Percentiles rank a stretch among this genome's conserved stretches.
These are phyloP conservation scores for Pythium scleroteichum DNA, from an alignment of 352 stramenopile species.

Conservation along the genomic window DNA sequence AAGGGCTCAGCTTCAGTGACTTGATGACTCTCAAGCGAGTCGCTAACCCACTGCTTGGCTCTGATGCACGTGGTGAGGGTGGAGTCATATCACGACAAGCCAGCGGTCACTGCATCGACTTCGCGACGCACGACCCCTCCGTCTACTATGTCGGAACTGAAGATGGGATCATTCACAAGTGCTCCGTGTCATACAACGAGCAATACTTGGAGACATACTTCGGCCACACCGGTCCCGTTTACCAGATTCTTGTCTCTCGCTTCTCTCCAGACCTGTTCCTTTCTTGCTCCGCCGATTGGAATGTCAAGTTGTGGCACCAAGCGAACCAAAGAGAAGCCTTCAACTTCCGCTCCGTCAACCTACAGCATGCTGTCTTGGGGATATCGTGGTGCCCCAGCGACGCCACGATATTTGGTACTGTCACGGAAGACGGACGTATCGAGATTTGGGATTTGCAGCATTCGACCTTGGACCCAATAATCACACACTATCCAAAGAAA, in stretches of 20 bases:
- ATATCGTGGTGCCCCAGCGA: slow-evolving; percentile 87
- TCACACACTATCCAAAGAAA: slow-evolving; percentile 75
- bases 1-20: slow-evolving; percentile 85
- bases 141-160: slow-evolving; percentile 92
- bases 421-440: slow-evolving; percentile 89
- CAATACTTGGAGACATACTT: slow-evolving; percentile 92
- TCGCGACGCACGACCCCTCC: slow-evolving; percentile 73
- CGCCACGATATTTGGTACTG: slow-evolving; percentile 82
- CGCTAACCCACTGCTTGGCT: slow-evolving; percentile 64
- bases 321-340: slow-evolving; percentile 48
- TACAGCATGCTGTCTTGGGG: slow-evolving; percentile 78
- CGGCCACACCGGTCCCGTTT: slow-evolving; percentile 88
- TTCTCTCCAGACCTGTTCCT: slow-evolving; percentile 88
- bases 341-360: slow-evolving; percentile 77
- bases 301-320: slow-evolving; percentile 86
- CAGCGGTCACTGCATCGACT: slow-evolving; percentile 88
- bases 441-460: slow-evolving; percentile 91
- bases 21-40: slow-evolving; percentile 92
- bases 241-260: slow-evolving; percentile 85
- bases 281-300: slow-evolving; percentile 90
- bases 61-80: slow-evolving; percentile 56
- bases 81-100: slow-evolving; percentile 89
- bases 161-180: slow-evolving; percentile 92
- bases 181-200: slow-evolving; percentile 93
- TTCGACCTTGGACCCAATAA: slow-evolving; percentile 83